phyloP scores from a whole-genome alignment of 306 rosid genomes.

The Vigna reflexopilosa region DNA sequence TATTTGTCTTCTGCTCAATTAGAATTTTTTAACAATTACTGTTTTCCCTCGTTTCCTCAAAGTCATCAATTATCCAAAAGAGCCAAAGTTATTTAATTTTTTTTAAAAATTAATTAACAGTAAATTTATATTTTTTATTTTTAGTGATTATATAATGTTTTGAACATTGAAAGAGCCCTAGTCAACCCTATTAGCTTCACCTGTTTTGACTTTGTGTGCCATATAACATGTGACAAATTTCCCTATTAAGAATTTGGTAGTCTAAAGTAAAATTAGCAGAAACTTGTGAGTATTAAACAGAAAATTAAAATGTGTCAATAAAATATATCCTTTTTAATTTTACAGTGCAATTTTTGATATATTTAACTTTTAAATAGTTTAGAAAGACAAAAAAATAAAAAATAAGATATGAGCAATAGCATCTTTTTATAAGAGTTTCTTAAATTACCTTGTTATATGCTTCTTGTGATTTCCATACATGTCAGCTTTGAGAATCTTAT shows the following conservation, averaged over 20 bases:
- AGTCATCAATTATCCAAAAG: neutral
- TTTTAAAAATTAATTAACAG: neutral
- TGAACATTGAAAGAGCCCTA: neutral
- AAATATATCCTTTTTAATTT: too few relatives aligned
- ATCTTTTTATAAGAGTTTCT: too few relatives aligned
- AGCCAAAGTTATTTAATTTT: neutral
- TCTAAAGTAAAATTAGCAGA: too few relatives aligned
- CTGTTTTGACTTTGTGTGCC: slow-evolving; percentile 6
- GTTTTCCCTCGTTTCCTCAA: neutral
- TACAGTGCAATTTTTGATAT: too few relatives aligned
- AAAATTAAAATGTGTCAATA: too few relatives aligned
- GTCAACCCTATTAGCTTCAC: neutral
- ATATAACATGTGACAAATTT: neutral
- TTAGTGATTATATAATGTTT: neutral
- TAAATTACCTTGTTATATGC: too few relatives aligned
- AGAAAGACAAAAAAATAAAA: too few relatives aligned
- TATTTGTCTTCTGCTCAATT: neutral
- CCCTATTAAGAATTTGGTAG: neutral
- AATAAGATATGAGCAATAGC: too few relatives aligned
- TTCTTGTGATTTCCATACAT: too few relatives aligned
- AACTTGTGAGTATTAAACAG: too few relatives aligned
- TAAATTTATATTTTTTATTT: neutral
- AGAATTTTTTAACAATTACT: neutral
- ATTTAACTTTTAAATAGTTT: too few relatives aligned
- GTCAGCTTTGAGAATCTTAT: too few relatives aligned